Percentiles rank a stretch among this genome's conserved stretches.
Evolutionary conservation across 345 rosid genomes (phyloP).

Genomic region (Salix udensis): DNA sequence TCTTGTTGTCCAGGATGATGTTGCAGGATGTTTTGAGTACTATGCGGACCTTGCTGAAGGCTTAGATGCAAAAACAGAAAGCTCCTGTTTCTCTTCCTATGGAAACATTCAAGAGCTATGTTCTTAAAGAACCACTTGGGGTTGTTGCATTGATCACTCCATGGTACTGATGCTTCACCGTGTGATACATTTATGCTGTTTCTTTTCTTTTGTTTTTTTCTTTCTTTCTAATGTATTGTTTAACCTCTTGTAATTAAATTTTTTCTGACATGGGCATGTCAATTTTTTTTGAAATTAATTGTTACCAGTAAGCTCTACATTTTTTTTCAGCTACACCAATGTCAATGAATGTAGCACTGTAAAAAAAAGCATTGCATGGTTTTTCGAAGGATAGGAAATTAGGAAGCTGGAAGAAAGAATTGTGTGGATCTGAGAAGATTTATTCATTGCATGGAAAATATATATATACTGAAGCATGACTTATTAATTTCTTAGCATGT

Average conservation of each 20-base stretch:
- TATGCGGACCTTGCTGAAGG: constrained; percentile 96
- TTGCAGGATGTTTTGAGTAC: constrained; percentile 91
- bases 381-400: neutral
- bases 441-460: neutral
- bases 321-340: neutral
- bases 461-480: neutral
- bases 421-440: neutral
- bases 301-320: neutral
- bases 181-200: neutral
- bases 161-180: constrained; percentile 46
- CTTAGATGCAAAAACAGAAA: constrained; percentile 82
- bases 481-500: neutral
- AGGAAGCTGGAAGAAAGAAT: neutral
- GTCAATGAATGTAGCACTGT: neutral
- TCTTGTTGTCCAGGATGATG: constrained; percentile 78
- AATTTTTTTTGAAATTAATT: neutral
- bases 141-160: constrained; percentile 95
- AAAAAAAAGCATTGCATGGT: neutral
- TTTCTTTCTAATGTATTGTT: neutral
- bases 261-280: neutral
- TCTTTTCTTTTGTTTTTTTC: neutral
- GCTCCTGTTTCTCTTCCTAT: constrained; percentile 82
- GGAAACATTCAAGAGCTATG: constrained; percentile 68
- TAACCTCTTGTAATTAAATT: neutral
- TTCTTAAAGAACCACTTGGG: constrained; percentile 89